A percentile compares a stretch with the other conserved stretches of the same genome.
Conservation (phyloP, 2,329 filamentous ascomycete genomes). For the Nothophoma quercina region DNA sequence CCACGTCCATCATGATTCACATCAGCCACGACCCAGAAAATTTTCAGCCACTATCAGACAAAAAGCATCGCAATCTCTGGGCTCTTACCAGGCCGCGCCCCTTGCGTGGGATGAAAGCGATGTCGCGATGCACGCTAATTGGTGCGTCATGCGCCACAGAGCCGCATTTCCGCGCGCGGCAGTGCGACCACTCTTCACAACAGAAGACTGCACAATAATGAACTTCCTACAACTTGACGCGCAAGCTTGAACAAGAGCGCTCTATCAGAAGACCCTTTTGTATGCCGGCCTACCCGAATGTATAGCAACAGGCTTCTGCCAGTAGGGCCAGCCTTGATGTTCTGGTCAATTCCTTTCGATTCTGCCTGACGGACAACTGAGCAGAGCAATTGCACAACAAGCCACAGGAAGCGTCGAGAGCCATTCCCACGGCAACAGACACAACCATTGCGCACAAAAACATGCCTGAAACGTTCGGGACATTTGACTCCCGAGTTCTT, state of each 20-base stretch:
- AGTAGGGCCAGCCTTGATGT: too few species aligned
- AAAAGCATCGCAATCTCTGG: background rate
- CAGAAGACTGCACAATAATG: background rate
- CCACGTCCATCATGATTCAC: background rate
- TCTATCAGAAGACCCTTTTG: too few species aligned
- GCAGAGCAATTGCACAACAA: background rate
- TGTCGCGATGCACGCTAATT: constrained; percentile 20
- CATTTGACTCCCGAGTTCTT: too few species aligned
- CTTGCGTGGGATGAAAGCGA: constrained; percentile 10
- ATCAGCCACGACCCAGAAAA: constrained; percentile 17
- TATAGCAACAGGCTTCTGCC: too few species aligned
- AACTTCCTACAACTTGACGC: background rate
- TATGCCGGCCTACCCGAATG: too few species aligned
- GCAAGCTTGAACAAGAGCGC: background rate
- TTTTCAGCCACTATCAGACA: constrained; percentile 11
- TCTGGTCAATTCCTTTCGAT: too few species aligned
- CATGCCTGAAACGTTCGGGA: too few species aligned
- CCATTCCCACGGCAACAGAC: background rate
- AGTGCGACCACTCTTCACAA: background rate
- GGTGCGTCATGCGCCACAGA: constrained; percentile 15
- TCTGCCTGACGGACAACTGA: constrained; percentile 7
- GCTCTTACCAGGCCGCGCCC: constrained; percentile 3
- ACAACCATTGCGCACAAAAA: too few species aligned
- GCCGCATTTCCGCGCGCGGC: constrained; percentile 8
- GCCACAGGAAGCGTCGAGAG: background rate